Evolutionary conservation across 2,329 filamentous ascomycete species (phyloP).

Genomic region (Tolypocladium sp.): DNA sequence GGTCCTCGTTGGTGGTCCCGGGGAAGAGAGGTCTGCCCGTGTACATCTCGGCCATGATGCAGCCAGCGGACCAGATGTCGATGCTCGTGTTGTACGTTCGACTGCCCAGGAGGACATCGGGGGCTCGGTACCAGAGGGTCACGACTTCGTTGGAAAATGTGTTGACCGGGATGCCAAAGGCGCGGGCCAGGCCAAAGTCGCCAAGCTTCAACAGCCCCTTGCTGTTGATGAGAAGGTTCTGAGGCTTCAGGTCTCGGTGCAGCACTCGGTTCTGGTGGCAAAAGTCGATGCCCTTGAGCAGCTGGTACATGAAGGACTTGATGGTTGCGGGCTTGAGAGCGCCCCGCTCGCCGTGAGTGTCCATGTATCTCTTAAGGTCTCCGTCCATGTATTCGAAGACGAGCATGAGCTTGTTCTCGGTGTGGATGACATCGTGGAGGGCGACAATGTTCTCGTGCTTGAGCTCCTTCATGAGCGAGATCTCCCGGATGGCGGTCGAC

Average conservation of each 20-base stretch:
- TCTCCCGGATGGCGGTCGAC: conserved; percentile 94
- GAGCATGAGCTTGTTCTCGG: conserved; percentile 98
- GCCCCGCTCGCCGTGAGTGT: conserved; percentile 80
- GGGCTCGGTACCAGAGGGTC: conserved; percentile 94
- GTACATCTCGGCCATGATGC: conserved; percentile 99
- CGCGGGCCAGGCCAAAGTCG: conserved; percentile 87
- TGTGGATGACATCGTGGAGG: conserved; percentile 97
- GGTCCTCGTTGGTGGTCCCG: conserved; percentile 96
- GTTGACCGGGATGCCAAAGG: conserved; percentile 95
- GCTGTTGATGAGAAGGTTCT: conserved; percentile 91
- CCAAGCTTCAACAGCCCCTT: conserved; percentile 87
- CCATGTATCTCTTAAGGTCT: conserved; percentile 98
- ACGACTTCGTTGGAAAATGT: conserved; percentile 98
- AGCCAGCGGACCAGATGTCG: conserved; percentile 97
- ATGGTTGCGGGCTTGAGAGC: conserved; percentile 83
- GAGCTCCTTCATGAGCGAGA: conserved; percentile 97
- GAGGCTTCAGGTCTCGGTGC: conserved; percentile 90
- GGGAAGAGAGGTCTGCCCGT: conserved; percentile 92
- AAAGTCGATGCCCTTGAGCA: conserved; percentile 91
- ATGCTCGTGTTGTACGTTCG: conserved; percentile 99
- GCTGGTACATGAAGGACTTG: conserved; percentile 99
- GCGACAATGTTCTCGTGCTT: conserved; percentile 98
- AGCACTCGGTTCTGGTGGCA: conserved; percentile 96
- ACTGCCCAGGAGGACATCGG: conserved; percentile 87
- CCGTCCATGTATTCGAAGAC: conserved; percentile 99